phyloP scores from a whole-genome alignment of 805 yeast species.

The Wickerhamomyces tratensis region DNA sequence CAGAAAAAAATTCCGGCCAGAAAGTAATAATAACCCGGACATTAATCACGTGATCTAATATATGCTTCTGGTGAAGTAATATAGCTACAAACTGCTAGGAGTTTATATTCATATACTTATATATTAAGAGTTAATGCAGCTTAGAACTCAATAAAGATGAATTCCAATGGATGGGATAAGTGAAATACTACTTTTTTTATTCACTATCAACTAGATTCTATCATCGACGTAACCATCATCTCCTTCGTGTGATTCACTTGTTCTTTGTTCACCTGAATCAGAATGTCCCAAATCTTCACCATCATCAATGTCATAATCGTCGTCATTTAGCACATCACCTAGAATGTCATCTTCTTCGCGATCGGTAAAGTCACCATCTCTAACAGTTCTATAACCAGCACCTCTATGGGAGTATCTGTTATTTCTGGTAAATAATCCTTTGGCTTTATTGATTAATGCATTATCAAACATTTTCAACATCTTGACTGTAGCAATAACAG shows the following conservation, averaged over 20 bases:
- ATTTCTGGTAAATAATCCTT: constrained; percentile 9
- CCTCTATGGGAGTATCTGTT: constrained; percentile 14
- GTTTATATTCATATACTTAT: no score
- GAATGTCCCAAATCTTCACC: constrained; percentile 8
- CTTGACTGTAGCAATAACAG: constrained; percentile 19
- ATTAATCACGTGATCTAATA: no score
- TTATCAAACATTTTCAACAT: constrained; percentile 17
- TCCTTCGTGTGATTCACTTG: not conserved
- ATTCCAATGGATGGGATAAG: no score
- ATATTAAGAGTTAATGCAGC: no score
- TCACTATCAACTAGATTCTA: not conserved
- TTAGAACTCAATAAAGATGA: no score
- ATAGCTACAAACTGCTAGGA: no score
- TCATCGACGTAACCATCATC: constrained; percentile 1
- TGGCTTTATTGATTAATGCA: constrained; percentile 8
- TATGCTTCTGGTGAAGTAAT: no score
- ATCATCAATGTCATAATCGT: constrained; percentile 16
- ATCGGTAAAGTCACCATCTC: constrained; percentile 13
- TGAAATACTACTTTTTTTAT: no score
- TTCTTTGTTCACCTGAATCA: not conserved
- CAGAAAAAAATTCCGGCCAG: no score
- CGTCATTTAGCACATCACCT: constrained; percentile 15
- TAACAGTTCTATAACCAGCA: constrained; percentile 12
- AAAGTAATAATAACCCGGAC: no score
- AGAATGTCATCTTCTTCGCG: constrained; percentile 11